Conservation (phyloP, 2,329 filamentous ascomycete species). For the Talaromyces islandicus region DNA sequence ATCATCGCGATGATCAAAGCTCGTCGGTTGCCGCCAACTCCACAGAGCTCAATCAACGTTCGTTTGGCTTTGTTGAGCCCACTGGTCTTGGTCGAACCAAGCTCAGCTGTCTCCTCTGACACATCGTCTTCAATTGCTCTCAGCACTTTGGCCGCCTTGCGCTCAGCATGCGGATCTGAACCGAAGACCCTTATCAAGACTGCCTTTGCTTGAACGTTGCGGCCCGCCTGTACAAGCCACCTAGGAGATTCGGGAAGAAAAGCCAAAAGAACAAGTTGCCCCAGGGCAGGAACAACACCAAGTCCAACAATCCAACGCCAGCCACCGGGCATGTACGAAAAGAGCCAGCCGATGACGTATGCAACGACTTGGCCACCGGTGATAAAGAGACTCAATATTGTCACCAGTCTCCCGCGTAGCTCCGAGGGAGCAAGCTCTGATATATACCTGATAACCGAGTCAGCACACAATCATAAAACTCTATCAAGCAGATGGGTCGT, state of each 20-base stretch:
- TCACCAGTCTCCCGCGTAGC: slow-evolving; percentile 73
- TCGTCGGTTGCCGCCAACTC: slow-evolving; percentile 49
- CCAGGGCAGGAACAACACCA: slow-evolving; percentile 66
- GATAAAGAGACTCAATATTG: slow-evolving; percentile 74
- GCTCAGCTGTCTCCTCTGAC: slow-evolving; percentile 56
- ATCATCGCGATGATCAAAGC: slow-evolving; percentile 81
- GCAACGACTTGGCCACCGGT: slow-evolving; percentile 85
- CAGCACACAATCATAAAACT: not conserved
- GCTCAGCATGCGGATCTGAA: slow-evolving; percentile 33
- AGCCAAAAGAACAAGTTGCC: slow-evolving; percentile 64
- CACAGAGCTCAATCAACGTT: slow-evolving; percentile 26
- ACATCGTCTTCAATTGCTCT: slow-evolving; percentile 69
- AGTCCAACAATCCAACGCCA: slow-evolving; percentile 93
- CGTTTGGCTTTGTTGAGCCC: slow-evolving; percentile 23
- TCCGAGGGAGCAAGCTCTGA: slow-evolving; percentile 74
- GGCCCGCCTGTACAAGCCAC: slow-evolving; percentile 70
- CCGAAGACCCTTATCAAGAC: slow-evolving; percentile 64
- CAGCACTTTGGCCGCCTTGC: slow-evolving; percentile 55
- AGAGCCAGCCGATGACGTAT: slow-evolving; percentile 74
- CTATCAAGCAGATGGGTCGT: slow-evolving; percentile 10
- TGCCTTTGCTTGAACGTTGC: slow-evolving; percentile 53
- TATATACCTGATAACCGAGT: slow-evolving; percentile 55
- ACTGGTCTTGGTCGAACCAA: slow-evolving; percentile 17
- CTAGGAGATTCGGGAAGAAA: slow-evolving; percentile 83
- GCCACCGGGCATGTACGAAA: slow-evolving; percentile 56